Percentiles rank a stretch among this genome's conserved stretches.
These are phyloP conservation scores for Clathrospora elynae DNA, from an alignment of 2,329 filamentous ascomycete genomes.

Conservation along the genomic window DNA sequence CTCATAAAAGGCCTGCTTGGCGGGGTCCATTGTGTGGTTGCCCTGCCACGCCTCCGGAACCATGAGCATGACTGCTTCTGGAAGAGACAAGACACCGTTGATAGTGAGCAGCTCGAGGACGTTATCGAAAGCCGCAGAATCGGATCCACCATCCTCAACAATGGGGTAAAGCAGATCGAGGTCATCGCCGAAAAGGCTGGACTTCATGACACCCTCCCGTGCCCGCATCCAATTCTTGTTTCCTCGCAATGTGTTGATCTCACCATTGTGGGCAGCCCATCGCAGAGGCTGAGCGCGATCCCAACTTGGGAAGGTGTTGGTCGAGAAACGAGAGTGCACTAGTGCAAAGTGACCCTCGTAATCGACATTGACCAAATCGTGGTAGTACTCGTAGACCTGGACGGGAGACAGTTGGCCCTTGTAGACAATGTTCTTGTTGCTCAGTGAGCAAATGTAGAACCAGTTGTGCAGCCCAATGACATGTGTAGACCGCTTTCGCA, in stretches of 20 bases:
- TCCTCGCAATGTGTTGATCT: constrained; percentile 95
- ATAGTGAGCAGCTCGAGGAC: constrained; percentile 92
- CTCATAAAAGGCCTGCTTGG: constrained; percentile 96
- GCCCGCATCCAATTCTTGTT: constrained; percentile 99
- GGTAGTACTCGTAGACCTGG: constrained; percentile 97
- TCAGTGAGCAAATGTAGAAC: constrained; percentile 97
- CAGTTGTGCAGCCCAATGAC: constrained; percentile 95
- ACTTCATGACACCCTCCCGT: constrained; percentile 92
- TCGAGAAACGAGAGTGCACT: constrained; percentile 96
- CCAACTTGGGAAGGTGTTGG: constrained; percentile 98
- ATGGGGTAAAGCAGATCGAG: constrained; percentile 90
- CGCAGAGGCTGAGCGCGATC: constrained; percentile 93
- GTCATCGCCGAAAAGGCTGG: constrained; percentile 88
- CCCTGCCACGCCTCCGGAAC: constrained; percentile 98
- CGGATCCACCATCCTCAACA: constrained; percentile 93
- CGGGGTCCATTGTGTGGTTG: constrained; percentile 87
- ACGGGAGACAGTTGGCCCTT: constrained; percentile 94
- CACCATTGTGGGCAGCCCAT: constrained; percentile 98
- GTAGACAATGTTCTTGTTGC: constrained; percentile 98
- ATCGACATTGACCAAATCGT: constrained; percentile 94
- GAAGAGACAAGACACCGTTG: constrained; percentile 92
- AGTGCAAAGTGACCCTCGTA: constrained; percentile 97
- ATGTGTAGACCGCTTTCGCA: constrained; percentile 93
- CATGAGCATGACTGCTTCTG: constrained; percentile 98
- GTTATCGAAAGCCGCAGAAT: constrained; percentile 97